Evolutionary conservation across 2,329 filamentous ascomycete genomes (phyloP).

Genomic region (Calonectria leucothoes): DNA sequence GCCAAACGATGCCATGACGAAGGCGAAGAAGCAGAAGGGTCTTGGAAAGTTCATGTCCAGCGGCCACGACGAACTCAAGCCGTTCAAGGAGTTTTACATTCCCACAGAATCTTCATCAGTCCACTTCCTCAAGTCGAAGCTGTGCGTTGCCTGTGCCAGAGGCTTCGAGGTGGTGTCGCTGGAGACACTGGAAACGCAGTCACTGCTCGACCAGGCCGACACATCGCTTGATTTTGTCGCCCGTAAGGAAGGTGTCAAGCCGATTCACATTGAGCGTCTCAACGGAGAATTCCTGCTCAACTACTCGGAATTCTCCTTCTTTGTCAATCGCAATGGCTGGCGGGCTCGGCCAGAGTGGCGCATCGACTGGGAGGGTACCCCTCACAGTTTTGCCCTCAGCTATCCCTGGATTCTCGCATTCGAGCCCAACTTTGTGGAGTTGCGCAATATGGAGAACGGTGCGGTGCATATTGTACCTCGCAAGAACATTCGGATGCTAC

Average conservation of each 20-base stretch:
- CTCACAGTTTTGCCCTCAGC: constrained; percentile 91
- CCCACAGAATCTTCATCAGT: constrained; percentile 98
- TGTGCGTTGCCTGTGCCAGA: constrained; percentile 94
- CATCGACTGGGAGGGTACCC: constrained; percentile 96
- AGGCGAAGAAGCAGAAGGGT: constrained; percentile 95
- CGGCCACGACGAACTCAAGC: constrained; percentile 93
- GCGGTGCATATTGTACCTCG: constrained; percentile 96
- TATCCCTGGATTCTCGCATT: constrained; percentile 98
- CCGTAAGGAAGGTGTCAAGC: constrained; percentile 90
- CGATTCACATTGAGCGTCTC: constrained; percentile 96
- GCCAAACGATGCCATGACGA: constrained; percentile 93
- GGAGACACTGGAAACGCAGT: constrained; percentile 98
- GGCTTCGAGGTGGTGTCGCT: constrained; percentile 98
- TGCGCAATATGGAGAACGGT: constrained; percentile 93
- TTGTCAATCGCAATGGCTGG: constrained; percentile 99
- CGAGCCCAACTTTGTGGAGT: constrained; percentile 97
- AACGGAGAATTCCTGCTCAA: constrained; percentile 98
- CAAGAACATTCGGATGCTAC: constrained; percentile 97
- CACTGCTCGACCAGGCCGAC: constrained; percentile 95
- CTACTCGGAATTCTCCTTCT: constrained; percentile 99
- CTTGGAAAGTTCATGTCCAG: constrained; percentile 95
- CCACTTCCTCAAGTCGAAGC: constrained; percentile 95
- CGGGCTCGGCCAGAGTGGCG: constrained; percentile 95
- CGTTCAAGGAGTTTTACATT: constrained; percentile 99
- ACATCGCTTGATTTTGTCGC: constrained; percentile 98